Conservation (phyloP, 202 grass and related monocot genomes). For the Dendrocalamus latiflorus region DNA sequence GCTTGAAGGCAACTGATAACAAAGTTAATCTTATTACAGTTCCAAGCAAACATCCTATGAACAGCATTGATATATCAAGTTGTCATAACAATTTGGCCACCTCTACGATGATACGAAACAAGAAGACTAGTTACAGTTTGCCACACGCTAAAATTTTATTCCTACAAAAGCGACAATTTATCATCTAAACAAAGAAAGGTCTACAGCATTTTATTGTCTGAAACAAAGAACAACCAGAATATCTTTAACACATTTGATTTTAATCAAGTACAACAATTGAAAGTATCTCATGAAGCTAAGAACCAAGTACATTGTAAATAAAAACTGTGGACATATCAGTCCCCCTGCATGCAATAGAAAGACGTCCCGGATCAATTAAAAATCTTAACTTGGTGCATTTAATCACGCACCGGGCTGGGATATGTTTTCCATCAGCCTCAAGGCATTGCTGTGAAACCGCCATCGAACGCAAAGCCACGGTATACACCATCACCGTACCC, state of each 20-base stretch:
- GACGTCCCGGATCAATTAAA: conserved; percentile 1
- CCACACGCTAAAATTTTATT: neutral
- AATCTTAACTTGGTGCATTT: conserved; percentile 1
- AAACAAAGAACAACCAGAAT: neutral
- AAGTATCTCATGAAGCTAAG: conserved; percentile 30
- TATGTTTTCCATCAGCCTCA: conserved; percentile 19
- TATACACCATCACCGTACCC: conserved; percentile 71
- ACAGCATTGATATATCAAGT: neutral
- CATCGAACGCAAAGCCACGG: conserved; percentile 70
- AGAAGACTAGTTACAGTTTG: neutral
- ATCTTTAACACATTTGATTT: conserved; percentile 20
- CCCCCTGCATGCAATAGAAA: conserved; percentile 14
- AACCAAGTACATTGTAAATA: conserved; percentile 18
- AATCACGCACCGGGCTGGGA: conserved; percentile 15
- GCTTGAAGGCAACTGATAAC: neutral
- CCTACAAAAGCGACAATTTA: neutral
- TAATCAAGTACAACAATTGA: conserved; percentile 49
- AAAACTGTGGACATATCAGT: too few relatives aligned
- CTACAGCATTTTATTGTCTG: conserved; percentile 1
- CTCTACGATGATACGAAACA: neutral
- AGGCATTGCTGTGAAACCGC: conserved; percentile 65
- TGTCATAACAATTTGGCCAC: neutral
- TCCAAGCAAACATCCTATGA: neutral
- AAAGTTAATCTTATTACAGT: neutral
- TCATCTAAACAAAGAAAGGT: conserved; percentile 5